These are phyloP conservation scores for Leishmania guyanensis DNA, from an alignment of 208 protist species.

Conservation along the genomic window DNA sequence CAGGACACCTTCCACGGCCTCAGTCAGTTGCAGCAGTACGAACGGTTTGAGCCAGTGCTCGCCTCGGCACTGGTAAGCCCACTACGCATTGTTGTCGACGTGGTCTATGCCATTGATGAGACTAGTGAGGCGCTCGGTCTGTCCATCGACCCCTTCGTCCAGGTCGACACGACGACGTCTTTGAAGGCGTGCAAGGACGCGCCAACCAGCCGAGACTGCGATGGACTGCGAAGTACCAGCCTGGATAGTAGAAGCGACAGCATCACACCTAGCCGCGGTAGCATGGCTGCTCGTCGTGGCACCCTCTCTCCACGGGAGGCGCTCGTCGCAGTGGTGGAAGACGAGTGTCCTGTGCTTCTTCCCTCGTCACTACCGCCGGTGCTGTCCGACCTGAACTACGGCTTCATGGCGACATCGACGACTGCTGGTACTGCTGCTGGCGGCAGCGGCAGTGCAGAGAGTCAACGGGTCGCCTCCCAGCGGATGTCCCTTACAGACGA, in stretches of 20 bases:
- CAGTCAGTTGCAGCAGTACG: slow-evolving; percentile 38
- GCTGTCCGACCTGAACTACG: slow-evolving; percentile 69
- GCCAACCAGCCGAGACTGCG: neutral
- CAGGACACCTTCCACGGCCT: slow-evolving; percentile 37
- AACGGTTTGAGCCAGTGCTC: slow-evolving; percentile 53
- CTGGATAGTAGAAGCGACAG: neutral
- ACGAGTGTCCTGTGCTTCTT: slow-evolving; percentile 46
- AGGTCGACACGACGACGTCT: neutral
- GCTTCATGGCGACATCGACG: slow-evolving; percentile 23
- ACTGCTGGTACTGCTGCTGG: neutral
- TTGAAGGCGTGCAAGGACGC: neutral
- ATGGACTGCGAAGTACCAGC: neutral
- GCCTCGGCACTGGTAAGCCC: slow-evolving; percentile 43
- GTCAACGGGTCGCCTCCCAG: neutral
- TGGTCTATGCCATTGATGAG: slow-evolving; percentile 76
- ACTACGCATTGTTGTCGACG: slow-evolving; percentile 61
- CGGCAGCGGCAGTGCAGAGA: neutral
- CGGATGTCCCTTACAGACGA: neutral
- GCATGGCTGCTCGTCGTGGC: neutral
- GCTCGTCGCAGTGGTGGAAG: neutral
- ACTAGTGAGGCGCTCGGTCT: slow-evolving; percentile 43
- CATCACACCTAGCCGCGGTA: neutral
- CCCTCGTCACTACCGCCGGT: slow-evolving; percentile 56
- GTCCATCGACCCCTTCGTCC: slow-evolving; percentile 23
- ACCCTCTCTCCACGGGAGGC: neutral